phyloP scores from a whole-genome alignment of 495 filamentous ascomycete genomes.

The Xanthoparmelia taractica region DNA sequence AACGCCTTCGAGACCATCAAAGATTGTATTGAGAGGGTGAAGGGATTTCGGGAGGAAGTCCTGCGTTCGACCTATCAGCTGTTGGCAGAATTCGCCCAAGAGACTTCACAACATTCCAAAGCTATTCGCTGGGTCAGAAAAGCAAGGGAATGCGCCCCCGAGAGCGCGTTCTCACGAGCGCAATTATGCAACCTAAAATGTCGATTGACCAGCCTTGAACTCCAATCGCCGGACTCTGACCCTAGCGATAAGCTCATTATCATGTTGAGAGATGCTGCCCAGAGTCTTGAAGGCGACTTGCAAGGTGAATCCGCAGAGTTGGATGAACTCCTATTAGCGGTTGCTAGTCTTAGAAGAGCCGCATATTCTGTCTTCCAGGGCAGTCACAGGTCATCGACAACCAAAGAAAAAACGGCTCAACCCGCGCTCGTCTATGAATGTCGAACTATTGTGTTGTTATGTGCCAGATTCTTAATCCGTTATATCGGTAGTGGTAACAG shows the following conservation, averaged over 20 bases:
- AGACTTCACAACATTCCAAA: constrained; percentile 36
- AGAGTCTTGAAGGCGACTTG: constrained; percentile 48
- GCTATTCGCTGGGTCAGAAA: constrained; percentile 44
- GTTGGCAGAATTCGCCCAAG: constrained; percentile 37
- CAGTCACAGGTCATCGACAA: constrained; percentile 16
- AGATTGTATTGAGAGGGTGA: background rate
- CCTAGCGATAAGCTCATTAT: background rate
- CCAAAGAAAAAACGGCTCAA: constrained; percentile 6
- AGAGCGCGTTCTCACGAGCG: constrained; percentile 17
- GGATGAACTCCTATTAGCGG: constrained; percentile 60
- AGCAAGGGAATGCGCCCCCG: constrained; percentile 27
- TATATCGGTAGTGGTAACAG: constrained; percentile 45
- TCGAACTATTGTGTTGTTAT: constrained; percentile 12
- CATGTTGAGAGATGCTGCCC: constrained; percentile 38
- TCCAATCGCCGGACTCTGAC: background rate
- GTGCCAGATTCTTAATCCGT: constrained; percentile 33
- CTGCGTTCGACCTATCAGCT: constrained; percentile 27
- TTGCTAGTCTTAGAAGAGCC: constrained; percentile 55
- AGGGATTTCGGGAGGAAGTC: background rate
- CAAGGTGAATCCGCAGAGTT: constrained; percentile 56
- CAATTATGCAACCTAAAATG: constrained; percentile 14
- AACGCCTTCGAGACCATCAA: constrained; percentile 15
- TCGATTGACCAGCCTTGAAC: constrained; percentile 11
- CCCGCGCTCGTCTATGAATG: constrained; percentile 6
- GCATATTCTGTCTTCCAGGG: constrained; percentile 45